A percentile compares a stretch with the other conserved stretches of the same genome.
Conservation (phyloP, 2,329 filamentous ascomycete genomes). For the Coleophoma cylindrospora region DNA sequence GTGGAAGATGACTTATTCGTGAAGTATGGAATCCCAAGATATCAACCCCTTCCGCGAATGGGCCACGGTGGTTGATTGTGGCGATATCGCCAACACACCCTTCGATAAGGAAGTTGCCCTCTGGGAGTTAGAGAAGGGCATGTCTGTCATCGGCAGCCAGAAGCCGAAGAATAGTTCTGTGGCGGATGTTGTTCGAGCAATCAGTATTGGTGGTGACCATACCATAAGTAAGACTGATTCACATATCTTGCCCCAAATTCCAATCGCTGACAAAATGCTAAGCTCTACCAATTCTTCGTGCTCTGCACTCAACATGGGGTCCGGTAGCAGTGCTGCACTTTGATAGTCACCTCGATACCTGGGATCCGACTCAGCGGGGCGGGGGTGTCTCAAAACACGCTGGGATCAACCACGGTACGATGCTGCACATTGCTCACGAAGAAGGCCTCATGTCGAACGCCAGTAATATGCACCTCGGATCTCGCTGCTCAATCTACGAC, state of each 20-base stretch:
- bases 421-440: constrained; percentile 27
- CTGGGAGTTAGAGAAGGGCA: constrained; percentile 21
- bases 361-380: constrained; percentile 23
- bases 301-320: constrained; percentile 23
- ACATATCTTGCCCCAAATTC: neutral
- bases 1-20: constrained; percentile 1
- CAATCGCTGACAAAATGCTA: neutral
- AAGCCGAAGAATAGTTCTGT: constrained; percentile 20
- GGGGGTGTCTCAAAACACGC: constrained; percentile 22
- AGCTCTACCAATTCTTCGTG: constrained; percentile 24
- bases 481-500: constrained; percentile 18
- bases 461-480: constrained; percentile 25
- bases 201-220: constrained; percentile 25
- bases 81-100: constrained; percentile 23
- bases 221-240: constrained; percentile 20
- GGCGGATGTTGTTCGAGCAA: constrained; percentile 18
- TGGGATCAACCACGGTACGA: constrained; percentile 26
- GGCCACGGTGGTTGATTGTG: constrained; percentile 23
- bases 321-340: constrained; percentile 24
- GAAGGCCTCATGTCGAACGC: constrained; percentile 24
- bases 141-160: constrained; percentile 15
- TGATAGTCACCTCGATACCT: constrained; percentile 25
- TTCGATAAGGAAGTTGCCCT: constrained; percentile 24
- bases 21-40: constrained; percentile 20
- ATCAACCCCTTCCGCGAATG: constrained; percentile 23